Percentiles rank a stretch among this genome's conserved stretches.
These are phyloP conservation scores for Symmetrospora coprosmae DNA, from an alignment of 768 basidiomycete species.

Conservation along the genomic window DNA sequence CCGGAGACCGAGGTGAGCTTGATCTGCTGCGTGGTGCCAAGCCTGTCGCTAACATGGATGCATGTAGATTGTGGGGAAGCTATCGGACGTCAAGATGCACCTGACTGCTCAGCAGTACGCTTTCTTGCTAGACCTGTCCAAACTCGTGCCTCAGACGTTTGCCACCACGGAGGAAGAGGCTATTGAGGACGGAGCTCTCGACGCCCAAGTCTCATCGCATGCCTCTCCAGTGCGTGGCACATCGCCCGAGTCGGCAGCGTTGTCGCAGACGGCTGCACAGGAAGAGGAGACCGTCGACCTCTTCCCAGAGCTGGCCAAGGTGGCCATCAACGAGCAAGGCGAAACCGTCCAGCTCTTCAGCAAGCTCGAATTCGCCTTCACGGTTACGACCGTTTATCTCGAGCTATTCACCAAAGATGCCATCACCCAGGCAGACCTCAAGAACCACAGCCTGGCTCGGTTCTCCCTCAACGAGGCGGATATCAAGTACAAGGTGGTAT, in stretches of 20 bases:
- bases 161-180: constrained; percentile 42
- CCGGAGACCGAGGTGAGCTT: constrained; percentile 62
- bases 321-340: constrained; percentile 31
- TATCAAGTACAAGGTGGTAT: constrained; percentile 64
- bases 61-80: constrained; percentile 51
- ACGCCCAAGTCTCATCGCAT: constrained; percentile 9
- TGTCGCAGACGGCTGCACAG: not conserved
- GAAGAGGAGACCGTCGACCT: constrained; percentile 35
- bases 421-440: constrained; percentile 46
- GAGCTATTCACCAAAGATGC: constrained; percentile 69
- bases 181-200: constrained; percentile 34
- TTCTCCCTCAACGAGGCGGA: constrained; percentile 69
- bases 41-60: not conserved
- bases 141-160: constrained; percentile 56
- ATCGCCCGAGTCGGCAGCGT: not conserved
- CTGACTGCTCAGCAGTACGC: constrained; percentile 73
- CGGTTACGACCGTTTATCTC: constrained; percentile 56
- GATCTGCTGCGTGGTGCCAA: not conserved
- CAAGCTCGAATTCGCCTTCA: constrained; percentile 57
- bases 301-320: constrained; percentile 37
- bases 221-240: constrained; percentile 20
- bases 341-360: constrained; percentile 46
- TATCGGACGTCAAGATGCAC: constrained; percentile 71
- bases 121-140: constrained; percentile 52
- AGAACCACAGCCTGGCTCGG: constrained; percentile 65